Percentiles rank a stretch among this genome's conserved stretches.
These are phyloP conservation scores for Lyophyllum shimeji DNA, from an alignment of 768 basidiomycete species.

Conservation along the genomic window DNA sequence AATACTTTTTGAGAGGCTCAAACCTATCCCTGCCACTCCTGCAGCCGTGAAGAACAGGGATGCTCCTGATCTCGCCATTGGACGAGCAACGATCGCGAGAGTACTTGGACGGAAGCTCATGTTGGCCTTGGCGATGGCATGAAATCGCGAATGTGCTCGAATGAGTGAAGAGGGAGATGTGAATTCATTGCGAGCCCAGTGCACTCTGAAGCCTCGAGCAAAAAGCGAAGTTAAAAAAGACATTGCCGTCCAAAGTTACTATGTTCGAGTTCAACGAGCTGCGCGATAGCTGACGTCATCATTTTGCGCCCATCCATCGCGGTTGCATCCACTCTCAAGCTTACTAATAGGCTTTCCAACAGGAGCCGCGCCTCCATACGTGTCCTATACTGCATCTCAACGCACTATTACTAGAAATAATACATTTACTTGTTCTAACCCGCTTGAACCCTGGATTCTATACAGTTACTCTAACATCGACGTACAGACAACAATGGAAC, in stretches of 20 bases:
- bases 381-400: too few species aligned
- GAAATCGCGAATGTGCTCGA: conserved; percentile 11
- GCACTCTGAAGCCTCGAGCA: conserved; percentile 3
- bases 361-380: too few species aligned
- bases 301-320: too few species aligned
- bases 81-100: background rate
- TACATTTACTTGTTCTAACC: too few species aligned
- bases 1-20: conserved; percentile 41
- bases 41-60: conserved; percentile 27
- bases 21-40: conserved; percentile 39
- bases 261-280: too few species aligned
- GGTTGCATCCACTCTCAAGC: too few species aligned
- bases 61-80: conserved; percentile 11
- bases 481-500: too few species aligned
- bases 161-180: background rate
- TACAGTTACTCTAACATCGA: too few species aligned
- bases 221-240: conserved; percentile 6
- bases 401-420: too few species aligned
- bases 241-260: background rate
- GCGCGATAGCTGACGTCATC: background rate
- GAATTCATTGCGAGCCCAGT: background rate
- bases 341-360: too few species aligned
- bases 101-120: background rate
- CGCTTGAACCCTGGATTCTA: too few species aligned
- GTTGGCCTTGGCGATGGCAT: background rate